These are phyloP conservation scores for Blastocystis sp. DNA, from an alignment of 352 stramenopile species.

Conservation along the genomic window DNA sequence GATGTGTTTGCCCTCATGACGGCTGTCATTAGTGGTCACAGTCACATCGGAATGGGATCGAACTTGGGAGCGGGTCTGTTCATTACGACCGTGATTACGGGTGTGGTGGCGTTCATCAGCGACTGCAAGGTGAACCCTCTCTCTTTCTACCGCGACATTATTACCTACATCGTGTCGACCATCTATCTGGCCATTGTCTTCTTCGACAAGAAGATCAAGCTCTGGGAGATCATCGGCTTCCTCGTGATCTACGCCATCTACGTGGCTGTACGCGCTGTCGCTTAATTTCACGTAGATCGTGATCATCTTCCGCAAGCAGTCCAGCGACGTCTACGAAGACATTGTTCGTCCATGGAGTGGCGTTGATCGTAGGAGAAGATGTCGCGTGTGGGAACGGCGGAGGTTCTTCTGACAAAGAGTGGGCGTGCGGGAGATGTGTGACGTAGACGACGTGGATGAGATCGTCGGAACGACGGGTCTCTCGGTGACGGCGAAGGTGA, in stretches of 20 bases:
- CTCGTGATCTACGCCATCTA: slow-evolving; percentile 67
- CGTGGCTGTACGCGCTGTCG: slow-evolving; percentile 58
- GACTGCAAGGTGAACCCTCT: slow-evolving; percentile 47
- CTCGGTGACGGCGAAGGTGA: slow-evolving; percentile 50
- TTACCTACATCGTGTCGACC: slow-evolving; percentile 57
- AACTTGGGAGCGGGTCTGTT: slow-evolving; percentile 81
- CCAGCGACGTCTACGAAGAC: slow-evolving; percentile 39
- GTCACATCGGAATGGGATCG: slow-evolving; percentile 49
- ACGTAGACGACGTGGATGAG: slow-evolving; percentile 44
- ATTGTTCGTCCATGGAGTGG: not conserved
- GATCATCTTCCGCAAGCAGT: slow-evolving; percentile 53
- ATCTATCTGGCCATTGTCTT: slow-evolving; percentile 18
- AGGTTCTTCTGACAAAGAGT: slow-evolving; percentile 30
- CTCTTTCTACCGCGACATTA: slow-evolving; percentile 60
- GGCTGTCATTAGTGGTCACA: slow-evolving; percentile 59
- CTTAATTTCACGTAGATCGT: not conserved
- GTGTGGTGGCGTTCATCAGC: slow-evolving; percentile 70
- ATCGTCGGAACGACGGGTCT: slow-evolving; percentile 43
- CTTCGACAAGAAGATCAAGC: slow-evolving; percentile 59
- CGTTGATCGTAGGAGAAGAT: not conserved
- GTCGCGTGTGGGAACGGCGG: not conserved
- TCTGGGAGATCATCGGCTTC: slow-evolving; percentile 59
- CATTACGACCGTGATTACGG: slow-evolving; percentile 81
- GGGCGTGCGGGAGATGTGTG: not conserved
- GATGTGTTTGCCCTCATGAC: slow-evolving; percentile 84